Base-by-base conservation (phyloP, 306 rosid species). In the Castanea mollissima region DNA sequence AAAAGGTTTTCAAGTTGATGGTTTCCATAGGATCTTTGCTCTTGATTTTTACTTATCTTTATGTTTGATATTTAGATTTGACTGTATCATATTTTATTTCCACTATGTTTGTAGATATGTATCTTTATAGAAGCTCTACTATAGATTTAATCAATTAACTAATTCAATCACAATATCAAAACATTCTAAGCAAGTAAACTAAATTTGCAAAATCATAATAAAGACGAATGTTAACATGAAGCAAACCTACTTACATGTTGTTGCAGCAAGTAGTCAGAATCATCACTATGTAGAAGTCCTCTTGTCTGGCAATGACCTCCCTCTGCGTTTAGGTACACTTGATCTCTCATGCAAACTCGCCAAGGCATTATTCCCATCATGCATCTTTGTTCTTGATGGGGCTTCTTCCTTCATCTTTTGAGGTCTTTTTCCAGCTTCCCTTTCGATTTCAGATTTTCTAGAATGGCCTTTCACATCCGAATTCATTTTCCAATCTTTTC, bases 401-500 rank as follows among this genome's bases (percentile, higher is more conserved):
- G 12, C 55, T 21, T 38, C 76, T 70, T 73, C 76, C 82, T 76
- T 55, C 0, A 57, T 63, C 86, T 46, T 78, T 49, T 21, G 70
- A 15, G 13, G 27, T 76, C 59, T 6, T 55, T 76, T 82, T 65
- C 75, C 78, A 64, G 2, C 62, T 1, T 76, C 74, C 73, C 87
- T 74, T 74, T 81, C 83, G 35, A 85, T 68, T 46, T 20, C 64
- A 81, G 69, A 69, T 75, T 84, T 72, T 83, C 85, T 79, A 18
- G 19, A 72, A 75, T 80, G 82, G 46, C 51, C 76, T 71, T 76
- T 49, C 16, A 6, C 54, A 63, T 54, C 74, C 3, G 29, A 57
- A 54, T 86, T 79, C n/a, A 27, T 76, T 84, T 56, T 76, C 81
- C 78, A 55, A 34, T n/a, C 68, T 65, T 23, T 52, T 76, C 79